A percentile compares a stretch with the other conserved stretches of the same genome.
Conservation (phyloP, 805 yeast genomes). For the Blastobotrys terrestris region DNA sequence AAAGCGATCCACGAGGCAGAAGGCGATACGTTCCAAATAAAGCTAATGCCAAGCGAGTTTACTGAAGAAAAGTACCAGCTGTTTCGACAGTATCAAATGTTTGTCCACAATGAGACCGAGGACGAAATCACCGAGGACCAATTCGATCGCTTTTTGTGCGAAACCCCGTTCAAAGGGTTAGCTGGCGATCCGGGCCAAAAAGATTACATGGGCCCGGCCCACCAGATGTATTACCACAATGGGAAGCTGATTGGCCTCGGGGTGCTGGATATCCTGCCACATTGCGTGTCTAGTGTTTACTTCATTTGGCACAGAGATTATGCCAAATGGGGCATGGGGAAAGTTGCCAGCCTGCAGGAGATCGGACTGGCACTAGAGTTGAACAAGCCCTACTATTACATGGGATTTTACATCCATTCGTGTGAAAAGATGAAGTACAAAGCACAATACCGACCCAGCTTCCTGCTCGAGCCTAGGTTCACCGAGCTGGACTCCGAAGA, state of each 20-base stretch:
- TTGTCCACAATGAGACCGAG: conserved; percentile 58
- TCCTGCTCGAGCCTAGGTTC: conserved; percentile 29
- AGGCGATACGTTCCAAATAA: conserved; percentile 30
- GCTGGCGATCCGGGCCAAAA: neutral
- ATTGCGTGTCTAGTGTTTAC: conserved; percentile 68
- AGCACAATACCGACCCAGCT: conserved; percentile 44
- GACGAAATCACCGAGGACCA: conserved; percentile 39
- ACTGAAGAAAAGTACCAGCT: conserved; percentile 51
- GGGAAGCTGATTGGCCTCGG: conserved; percentile 64
- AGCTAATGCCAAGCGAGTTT: conserved; percentile 47
- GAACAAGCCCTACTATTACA: conserved; percentile 52
- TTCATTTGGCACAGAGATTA: conserved; percentile 84
- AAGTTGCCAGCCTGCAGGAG: conserved; percentile 69
- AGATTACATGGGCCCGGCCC: conserved; percentile 56
- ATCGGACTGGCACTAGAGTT: conserved; percentile 46
- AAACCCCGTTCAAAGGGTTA: conserved; percentile 45
- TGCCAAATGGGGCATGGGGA: conserved; percentile 65
- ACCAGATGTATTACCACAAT: conserved; percentile 69
- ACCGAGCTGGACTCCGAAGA: conserved; percentile 7
- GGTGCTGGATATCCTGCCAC: conserved; percentile 70
- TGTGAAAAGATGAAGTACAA: conserved; percentile 82
- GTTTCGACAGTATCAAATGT: conserved; percentile 56
- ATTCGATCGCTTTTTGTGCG: conserved; percentile 64
- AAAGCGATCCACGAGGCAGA: conserved; percentile 38
- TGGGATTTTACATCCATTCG: conserved; percentile 77